Evolutionary conservation across 108 stramenopile genomes (phyloP), one percentile per base, ranked within the genome.

Genomic region (Cyclotella kingstonii): DNA sequence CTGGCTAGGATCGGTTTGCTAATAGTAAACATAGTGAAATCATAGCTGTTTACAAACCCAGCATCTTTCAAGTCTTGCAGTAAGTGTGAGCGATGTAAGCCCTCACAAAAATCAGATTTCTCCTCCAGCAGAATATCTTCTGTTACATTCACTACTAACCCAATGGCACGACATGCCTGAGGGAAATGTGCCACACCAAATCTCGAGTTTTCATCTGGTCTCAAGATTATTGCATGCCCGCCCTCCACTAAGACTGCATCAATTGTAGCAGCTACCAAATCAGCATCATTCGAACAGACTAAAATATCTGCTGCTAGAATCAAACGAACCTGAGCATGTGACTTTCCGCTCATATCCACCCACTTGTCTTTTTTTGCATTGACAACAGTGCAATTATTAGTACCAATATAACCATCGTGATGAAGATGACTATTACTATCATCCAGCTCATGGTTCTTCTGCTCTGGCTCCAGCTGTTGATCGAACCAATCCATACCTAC

Each of bases 201-300:
- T 2, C 70, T 31, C 15, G 43, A 9, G 28, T 47, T 18, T 14
- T 23, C 7, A 40, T 31, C 46, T 10, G 63, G 31, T 48, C 63
- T 54, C 17, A 71, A 15, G 3, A 67, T 59, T 7, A 67, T 23
- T 12, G 70, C 70, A 5, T 18, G 15, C 10, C 70, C 70, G 4
- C 70, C 70, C 18, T 56, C 63, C 29, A 71, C 49, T 35, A 71
- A 31, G 9, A 54, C 62, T 41, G 44, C 25, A 18, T 64, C 42
- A 15, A 71, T 71, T 8, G 70, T 71, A 12, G 22, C 34, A 26
- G 70, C 70, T 15, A 71, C 53, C 42, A 64, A 41, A 11, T 63
- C 54, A 22, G 70, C 70, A 64, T 71, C 70, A 64, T 71, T 71
- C 15, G 70, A 33, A 21, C 63, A 71, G 0, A 63, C 62, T 15